Percentiles rank a stretch among this genome's conserved stretches.
phyloP scores from a whole-genome alignment of 371 early-diverging fungal genomes.

The Mortierella sp. region DNA sequence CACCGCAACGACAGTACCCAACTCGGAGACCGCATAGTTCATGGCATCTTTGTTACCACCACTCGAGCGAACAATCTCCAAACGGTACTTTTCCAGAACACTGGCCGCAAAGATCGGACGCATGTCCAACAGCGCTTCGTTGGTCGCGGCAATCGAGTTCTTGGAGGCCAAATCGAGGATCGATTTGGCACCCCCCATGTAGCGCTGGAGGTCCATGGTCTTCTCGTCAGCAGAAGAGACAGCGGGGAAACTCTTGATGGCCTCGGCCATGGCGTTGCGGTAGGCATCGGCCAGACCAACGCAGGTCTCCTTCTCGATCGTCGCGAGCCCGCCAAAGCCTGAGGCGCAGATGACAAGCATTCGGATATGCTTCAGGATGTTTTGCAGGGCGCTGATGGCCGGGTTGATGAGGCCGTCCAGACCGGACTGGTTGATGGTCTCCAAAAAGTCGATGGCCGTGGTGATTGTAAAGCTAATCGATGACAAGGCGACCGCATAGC shows the following conservation, averaged over 20 bases:
- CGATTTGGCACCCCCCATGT: constrained; percentile 16
- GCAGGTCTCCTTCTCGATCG: constrained; percentile 13
- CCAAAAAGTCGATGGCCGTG: not conserved
- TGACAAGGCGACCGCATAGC: not conserved
- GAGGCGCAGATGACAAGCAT: not conserved
- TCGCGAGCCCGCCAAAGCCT: not conserved
- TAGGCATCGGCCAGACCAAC: constrained; percentile 14
- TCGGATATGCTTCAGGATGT: not conserved
- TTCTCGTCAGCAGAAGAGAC: constrained; percentile 16
- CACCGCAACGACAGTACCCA: constrained; percentile 14
- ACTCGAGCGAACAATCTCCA: constrained; percentile 18
- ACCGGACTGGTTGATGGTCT: too few relatives aligned
- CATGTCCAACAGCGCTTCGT: constrained; percentile 21
- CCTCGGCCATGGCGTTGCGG: constrained; percentile 10
- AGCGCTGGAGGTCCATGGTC: constrained; percentile 20
- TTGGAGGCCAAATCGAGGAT: constrained; percentile 31
- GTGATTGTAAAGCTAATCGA: not conserved
- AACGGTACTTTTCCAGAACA: constrained; percentile 32
- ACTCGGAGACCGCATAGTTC: constrained; percentile 14
- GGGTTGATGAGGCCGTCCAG: too few relatives aligned
- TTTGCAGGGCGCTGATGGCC: too few relatives aligned
- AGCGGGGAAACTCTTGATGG: constrained; percentile 9
- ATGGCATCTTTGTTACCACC: not conserved
- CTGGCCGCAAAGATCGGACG: constrained; percentile 36
- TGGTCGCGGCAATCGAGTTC: constrained; percentile 34